Base-by-base conservation (phyloP, 176 grass and related monocot species). In the Hyparrhenia diplandra region DNA sequence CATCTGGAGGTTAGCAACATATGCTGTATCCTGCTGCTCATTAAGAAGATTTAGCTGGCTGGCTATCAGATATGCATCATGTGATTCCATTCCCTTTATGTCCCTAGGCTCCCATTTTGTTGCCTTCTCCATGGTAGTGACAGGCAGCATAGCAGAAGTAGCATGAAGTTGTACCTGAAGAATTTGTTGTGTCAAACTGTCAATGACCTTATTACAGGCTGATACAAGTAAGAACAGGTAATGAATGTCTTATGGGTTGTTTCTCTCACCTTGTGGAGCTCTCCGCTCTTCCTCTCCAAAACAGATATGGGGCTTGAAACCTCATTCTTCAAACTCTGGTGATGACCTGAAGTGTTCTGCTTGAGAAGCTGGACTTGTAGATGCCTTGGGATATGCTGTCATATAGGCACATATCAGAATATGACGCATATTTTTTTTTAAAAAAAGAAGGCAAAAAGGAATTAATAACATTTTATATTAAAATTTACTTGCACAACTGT, bases 91-190 rank as follows among this genome's bases (percentile, higher is more conserved):
- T 58, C 82, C 75, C 40, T 89, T 80, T 86, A 84, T 75, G 77
- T 85, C 85, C 29, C 90, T 78, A 79, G 92, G 94, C 68, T 97
- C 94, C 94, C 94, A 94, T 84, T 97, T 97, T 74, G 94, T 97
- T 77, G 92, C 94, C 71, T 94, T 97, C 83, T 97, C 94, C 77
- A 94, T 88, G 14, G 74, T 23, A 51, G 82, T 81, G 66, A 77
- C 83, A 61, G 91, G 91, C 24, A 93, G 66, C 74, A 86, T 14
- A 64, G 81, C 28, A 32, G 81, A 88, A 82, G 47, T 23, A 62
- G 80, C 49, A 71, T 86, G 58, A 81, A 88, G 73, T 51, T 85
- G 78, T 58, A 86, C 76, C 85, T 82, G 62, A 37, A 63, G 4
- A 78, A 62, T 25, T 75, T 75, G 64, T 29, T 32, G 0, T n/a